These are phyloP conservation scores for Rehmannia glutinosa DNA, from an alignment of 257 asterid species.

Conservation along the genomic window DNA sequence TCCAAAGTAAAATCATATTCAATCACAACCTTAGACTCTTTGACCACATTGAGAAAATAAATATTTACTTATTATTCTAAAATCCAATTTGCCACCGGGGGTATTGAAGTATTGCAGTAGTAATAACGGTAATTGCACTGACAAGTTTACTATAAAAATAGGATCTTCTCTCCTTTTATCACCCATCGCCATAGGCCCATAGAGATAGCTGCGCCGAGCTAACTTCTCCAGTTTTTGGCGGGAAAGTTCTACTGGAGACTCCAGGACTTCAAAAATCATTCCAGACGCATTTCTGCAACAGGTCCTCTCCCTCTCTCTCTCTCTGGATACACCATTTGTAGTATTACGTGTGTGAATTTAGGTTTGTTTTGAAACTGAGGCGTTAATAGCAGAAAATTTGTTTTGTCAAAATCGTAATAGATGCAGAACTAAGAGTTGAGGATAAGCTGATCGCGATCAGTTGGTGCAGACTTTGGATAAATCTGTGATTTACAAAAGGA, in stretches of 20 bases:
- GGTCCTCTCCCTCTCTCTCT: not conserved
- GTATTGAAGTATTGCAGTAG: too few species aligned
- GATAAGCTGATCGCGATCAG: not conserved
- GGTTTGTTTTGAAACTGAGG: not conserved
- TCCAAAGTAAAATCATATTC: too few species aligned
- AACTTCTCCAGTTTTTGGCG: conserved; percentile 13
- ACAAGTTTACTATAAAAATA: too few species aligned
- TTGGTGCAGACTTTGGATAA: not conserved
- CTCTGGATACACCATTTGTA: not conserved
- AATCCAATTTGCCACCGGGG: too few species aligned
- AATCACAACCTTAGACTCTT: too few species aligned
- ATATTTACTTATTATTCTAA: too few species aligned
- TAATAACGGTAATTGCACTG: too few species aligned
- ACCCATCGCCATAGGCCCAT: too few species aligned
- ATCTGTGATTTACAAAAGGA: conserved; percentile 9
- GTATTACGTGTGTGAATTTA: not conserved
- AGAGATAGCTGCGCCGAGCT: not conserved
- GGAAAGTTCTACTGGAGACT: conserved; percentile 10
- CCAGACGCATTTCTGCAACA: not conserved
- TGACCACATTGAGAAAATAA: too few species aligned
- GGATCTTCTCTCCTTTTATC: too few species aligned
- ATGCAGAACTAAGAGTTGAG: not conserved
- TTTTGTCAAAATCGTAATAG: too few species aligned
- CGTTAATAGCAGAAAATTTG: not conserved
- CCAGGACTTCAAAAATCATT: not conserved